Percentiles rank a stretch among this genome's conserved stretches.
These are phyloP conservation scores for Pichia kudriavzevii DNA, from an alignment of 1,139 yeast species.

Conservation along the genomic window DNA sequence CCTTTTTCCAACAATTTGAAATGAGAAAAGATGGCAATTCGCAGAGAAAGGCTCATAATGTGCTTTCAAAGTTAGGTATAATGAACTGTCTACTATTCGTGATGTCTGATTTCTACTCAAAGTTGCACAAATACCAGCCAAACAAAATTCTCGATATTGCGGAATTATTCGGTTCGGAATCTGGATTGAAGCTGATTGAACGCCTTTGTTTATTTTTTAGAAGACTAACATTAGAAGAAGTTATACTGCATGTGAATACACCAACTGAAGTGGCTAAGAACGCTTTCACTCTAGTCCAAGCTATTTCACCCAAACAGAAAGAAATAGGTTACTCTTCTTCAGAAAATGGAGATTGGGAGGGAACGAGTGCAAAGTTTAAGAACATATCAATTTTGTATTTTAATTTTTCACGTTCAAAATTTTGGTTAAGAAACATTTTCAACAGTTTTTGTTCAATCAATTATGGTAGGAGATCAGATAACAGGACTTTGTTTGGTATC, in stretches of 20 bases:
- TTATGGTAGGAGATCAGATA: slow-evolving; percentile 38
- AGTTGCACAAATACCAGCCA: slow-evolving; percentile 40
- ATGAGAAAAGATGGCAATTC: slow-evolving; percentile 8
- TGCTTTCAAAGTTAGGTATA: slow-evolving; percentile 30
- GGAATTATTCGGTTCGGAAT: slow-evolving; percentile 35
- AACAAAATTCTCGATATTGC: slow-evolving; percentile 43
- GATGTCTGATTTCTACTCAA: slow-evolving; percentile 45
- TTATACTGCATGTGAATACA: slow-evolving; percentile 37
- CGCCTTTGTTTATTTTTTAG: slow-evolving; percentile 40
- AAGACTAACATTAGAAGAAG: slow-evolving; percentile 52
- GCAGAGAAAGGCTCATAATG: slow-evolving; percentile 10
- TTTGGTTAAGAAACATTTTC: slow-evolving; percentile 38
- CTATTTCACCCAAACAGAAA: slow-evolving; percentile 30
- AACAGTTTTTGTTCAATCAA: slow-evolving; percentile 35
- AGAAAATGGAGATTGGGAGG: slow-evolving; percentile 31
- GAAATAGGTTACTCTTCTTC: slow-evolving; percentile 31
- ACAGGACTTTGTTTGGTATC: slow-evolving; percentile 23
- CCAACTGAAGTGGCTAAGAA: slow-evolving; percentile 40
- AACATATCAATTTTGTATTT: slow-evolving; percentile 52
- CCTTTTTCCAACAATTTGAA: slow-evolving; percentile 33
- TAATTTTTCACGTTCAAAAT: slow-evolving; percentile 43
- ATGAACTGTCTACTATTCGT: slow-evolving; percentile 29
- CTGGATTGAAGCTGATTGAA: slow-evolving; percentile 31
- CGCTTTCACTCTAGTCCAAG: slow-evolving; percentile 17
- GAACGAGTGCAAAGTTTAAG: slow-evolving; percentile 49